phyloP scores from a whole-genome alignment of 352 stramenopile genomes.

The Globisporangium emineosum region DNA sequence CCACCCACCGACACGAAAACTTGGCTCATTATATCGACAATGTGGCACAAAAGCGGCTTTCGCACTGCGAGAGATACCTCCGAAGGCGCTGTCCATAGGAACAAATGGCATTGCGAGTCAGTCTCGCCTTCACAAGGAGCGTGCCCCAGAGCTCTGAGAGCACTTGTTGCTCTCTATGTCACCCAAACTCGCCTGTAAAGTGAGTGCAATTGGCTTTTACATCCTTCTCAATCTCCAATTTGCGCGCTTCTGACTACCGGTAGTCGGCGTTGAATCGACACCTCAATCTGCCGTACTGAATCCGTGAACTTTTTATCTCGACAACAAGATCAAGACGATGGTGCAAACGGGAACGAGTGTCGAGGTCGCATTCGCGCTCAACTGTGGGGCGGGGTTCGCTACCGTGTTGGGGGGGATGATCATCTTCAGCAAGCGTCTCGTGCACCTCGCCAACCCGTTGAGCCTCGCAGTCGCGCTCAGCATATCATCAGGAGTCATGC shows the following conservation, averaged over 20 bases:
- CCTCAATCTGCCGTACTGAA: not conserved
- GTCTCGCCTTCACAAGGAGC: not conserved
- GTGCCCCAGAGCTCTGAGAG: not conserved
- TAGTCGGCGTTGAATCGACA: not conserved
- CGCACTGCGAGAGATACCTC: not conserved
- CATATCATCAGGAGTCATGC: slow-evolving; percentile 63
- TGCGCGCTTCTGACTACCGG: not conserved
- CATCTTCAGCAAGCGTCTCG: slow-evolving; percentile 64
- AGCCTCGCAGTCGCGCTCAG: slow-evolving; percentile 56
- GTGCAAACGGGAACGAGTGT: slow-evolving; percentile 31
- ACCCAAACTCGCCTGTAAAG: not conserved
- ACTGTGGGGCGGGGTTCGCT: slow-evolving; percentile 43
- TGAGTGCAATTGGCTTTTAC: not conserved
- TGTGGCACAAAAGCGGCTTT: not conserved
- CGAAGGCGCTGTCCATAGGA: not conserved
- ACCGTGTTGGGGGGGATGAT: slow-evolving; percentile 63
- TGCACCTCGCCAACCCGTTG: slow-evolving; percentile 53
- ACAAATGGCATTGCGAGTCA: not conserved
- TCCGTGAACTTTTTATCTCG: not conserved
- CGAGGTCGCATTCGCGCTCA: slow-evolving; percentile 49
- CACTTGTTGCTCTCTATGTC: not conserved
- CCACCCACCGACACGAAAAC: not conserved
- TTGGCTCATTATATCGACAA: not conserved
- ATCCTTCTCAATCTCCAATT: not conserved
- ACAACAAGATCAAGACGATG: slow-evolving; percentile 21